These are phyloP conservation scores for Excoecaria cochinchinensis DNA, from an alignment of 345 rosid species.

Conservation along the genomic window DNA sequence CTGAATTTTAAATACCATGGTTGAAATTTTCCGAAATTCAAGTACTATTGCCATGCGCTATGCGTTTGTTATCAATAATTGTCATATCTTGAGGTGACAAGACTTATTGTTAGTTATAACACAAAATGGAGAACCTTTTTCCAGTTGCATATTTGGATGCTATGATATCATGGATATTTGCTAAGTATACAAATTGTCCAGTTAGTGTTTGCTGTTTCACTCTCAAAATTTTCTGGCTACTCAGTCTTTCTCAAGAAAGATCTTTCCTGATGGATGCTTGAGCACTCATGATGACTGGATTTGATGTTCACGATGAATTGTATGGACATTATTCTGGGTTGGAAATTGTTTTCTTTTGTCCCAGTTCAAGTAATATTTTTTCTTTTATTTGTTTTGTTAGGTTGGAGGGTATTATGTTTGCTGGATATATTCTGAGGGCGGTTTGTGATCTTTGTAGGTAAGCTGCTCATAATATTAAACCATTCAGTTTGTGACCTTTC, in stretches of 20 bases:
- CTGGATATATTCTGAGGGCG: constrained; percentile 30
- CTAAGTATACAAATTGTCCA: no score
- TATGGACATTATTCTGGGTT: background rate
- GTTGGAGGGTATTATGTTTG: constrained; percentile 47
- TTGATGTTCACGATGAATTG: background rate
- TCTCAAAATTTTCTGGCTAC: background rate
- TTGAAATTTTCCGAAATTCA: background rate
- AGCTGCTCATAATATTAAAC: background rate
- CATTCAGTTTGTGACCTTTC: constrained; percentile 15
- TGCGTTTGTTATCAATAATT: background rate
- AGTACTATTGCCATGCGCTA: background rate
- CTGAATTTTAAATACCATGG: background rate
- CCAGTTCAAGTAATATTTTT: background rate
- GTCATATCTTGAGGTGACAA: background rate
- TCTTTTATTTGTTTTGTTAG: constrained; percentile 14
- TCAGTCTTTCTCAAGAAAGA: background rate
- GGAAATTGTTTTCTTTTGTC: background rate
- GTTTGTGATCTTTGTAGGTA: constrained; percentile 34
- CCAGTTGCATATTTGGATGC: background rate
- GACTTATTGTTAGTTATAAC: background rate
- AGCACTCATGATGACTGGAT: background rate
- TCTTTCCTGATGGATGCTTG: background rate
- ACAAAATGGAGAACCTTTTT: background rate
- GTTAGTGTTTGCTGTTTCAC: background rate
- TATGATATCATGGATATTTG: background rate